These are phyloP conservation scores for Sporobolomyces roseus DNA, from an alignment of 768 basidiomycete species.

Conservation along the genomic window DNA sequence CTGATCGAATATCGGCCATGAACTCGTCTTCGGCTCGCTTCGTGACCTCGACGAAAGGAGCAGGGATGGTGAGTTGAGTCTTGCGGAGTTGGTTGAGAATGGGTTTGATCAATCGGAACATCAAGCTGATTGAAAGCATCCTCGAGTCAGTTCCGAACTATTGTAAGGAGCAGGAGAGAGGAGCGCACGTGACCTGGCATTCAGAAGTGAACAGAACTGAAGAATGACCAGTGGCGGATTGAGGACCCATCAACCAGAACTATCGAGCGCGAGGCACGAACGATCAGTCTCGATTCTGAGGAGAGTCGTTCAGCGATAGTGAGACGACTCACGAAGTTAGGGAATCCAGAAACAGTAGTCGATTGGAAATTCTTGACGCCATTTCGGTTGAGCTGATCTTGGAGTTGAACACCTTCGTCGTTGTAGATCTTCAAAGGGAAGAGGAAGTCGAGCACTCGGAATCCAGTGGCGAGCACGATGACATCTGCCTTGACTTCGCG, in stretches of 20 bases:
- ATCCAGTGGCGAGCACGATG: slow-evolving; percentile 42
- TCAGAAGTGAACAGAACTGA: slow-evolving; percentile 44
- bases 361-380: slow-evolving; percentile 31
- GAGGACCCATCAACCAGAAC: slow-evolving; percentile 44
- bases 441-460: slow-evolving; percentile 36
- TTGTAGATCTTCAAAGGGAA: slow-evolving; percentile 41
- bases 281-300: too few species aligned
- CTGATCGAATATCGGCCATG: slow-evolving; percentile 24
- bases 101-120: slow-evolving; percentile 35
- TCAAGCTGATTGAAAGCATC: not conserved
- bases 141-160: not conserved
- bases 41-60: slow-evolving; percentile 42
- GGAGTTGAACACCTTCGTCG: slow-evolving; percentile 33
- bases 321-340: slow-evolving; percentile 33
- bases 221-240: slow-evolving; percentile 43
- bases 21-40: slow-evolving; percentile 31
- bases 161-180: not conserved
- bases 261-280: not conserved
- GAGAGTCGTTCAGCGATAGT: too few species aligned
- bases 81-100: slow-evolving; percentile 15
- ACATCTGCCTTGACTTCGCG: slow-evolving; percentile 41
- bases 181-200: slow-evolving; percentile 31
- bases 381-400: slow-evolving; percentile 37
- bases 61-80: slow-evolving; percentile 5
- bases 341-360: slow-evolving; percentile 22